Conservation (phyloP, 1,139 yeast species). For the Blastobotrys ciferrii region DNA sequence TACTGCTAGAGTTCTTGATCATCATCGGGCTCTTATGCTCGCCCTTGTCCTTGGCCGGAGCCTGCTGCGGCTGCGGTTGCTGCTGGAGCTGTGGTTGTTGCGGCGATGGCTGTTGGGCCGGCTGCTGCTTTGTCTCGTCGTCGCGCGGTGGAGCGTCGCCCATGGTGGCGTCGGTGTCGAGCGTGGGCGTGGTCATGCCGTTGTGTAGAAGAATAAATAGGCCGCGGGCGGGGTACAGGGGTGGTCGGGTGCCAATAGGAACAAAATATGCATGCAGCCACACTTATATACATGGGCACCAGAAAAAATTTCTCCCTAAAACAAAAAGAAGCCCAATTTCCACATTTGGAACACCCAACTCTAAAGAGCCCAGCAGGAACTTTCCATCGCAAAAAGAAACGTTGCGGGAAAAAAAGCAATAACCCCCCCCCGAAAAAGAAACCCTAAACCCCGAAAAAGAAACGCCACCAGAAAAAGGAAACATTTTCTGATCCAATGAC, state of each 20-base stretch:
- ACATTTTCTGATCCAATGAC: neutral
- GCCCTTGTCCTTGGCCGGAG: no score
- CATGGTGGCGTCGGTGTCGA: constrained; percentile 17
- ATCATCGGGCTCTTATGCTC: no score
- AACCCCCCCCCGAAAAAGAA: neutral
- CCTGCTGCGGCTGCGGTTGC: neutral
- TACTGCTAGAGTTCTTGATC: neutral
- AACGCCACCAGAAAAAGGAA: neutral
- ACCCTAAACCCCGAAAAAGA: neutral
- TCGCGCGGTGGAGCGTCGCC: constrained; percentile 10
- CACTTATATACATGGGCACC: neutral
- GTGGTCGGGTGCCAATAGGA: neutral
- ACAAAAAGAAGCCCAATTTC: neutral
- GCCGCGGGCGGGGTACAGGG: neutral
- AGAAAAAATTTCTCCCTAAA: constrained; percentile 2
- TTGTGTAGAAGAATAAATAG: neutral
- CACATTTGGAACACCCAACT: neutral
- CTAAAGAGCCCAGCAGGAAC: neutral
- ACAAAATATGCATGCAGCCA: constrained; percentile 1
- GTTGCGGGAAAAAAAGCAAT: neutral
- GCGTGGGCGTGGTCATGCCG: neutral
- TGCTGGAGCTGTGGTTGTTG: constrained; percentile 4
- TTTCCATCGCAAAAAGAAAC: neutral
- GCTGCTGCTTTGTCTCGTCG: neutral
- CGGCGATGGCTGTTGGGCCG: neutral